A percentile compares a stretch with the other conserved stretches of the same genome.
Evolutionary conservation across 75 land plant genomes (phyloP).

Genomic region (Adiantum capillusveneris): DNA sequence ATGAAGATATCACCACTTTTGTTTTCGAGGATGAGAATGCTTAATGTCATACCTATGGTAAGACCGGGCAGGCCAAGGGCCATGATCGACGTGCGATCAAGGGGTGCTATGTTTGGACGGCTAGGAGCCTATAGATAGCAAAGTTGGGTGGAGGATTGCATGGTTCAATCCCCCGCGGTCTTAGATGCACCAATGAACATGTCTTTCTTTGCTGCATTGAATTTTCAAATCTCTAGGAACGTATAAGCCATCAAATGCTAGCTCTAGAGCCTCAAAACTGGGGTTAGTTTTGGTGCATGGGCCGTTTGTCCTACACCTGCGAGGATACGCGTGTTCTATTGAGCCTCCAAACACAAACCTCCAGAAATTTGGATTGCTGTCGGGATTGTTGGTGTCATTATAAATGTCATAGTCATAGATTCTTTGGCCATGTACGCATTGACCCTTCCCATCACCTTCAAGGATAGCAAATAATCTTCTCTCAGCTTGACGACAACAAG

Average conservation of each 20-base stretch:
- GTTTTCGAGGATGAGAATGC: too few species aligned
- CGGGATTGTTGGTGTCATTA: conserved; percentile 20
- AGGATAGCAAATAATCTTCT: conserved; percentile 15
- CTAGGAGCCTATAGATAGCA: too few species aligned
- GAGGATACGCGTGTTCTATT: conserved; percentile 15
- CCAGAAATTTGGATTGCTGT: background rate
- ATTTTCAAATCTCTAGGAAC: conserved; percentile 36
- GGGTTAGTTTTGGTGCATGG: conserved; percentile 2
- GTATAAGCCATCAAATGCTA: conserved; percentile 6
- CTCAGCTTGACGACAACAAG: conserved; percentile 6
- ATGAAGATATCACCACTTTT: too few species aligned
- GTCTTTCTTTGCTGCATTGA: conserved; percentile 18
- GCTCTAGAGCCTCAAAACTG: conserved; percentile 10
- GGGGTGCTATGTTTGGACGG: too few species aligned
- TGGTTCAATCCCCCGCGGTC: too few species aligned
- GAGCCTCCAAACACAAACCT: conserved; percentile 17
- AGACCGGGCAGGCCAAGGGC: too few species aligned
- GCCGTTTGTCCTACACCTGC: conserved; percentile 25
- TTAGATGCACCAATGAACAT: conserved; percentile 3
- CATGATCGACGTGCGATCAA: too few species aligned
- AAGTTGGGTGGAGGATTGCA: too few species aligned
- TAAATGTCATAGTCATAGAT: conserved; percentile 24
- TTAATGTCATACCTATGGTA: too few species aligned
- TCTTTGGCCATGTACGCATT: conserved; percentile 3
- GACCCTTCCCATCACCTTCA: conserved; percentile 19